phyloP scores from a whole-genome alignment of 2,329 filamentous ascomycete species.

The Trichoderma pleuroti region DNA sequence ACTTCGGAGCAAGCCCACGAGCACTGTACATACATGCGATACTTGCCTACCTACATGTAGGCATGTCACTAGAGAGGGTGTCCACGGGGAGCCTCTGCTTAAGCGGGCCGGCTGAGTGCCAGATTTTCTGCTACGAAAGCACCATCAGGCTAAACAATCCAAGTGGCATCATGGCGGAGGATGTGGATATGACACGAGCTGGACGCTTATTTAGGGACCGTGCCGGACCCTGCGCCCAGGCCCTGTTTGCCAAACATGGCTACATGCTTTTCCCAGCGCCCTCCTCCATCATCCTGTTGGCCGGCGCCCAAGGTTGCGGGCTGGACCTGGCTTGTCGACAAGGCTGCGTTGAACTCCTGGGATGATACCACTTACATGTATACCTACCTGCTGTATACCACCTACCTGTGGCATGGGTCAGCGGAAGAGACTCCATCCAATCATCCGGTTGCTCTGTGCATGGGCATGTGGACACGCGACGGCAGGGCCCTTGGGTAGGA shows the following conservation, averaged over 20 bases:
- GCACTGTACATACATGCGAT: too few relatives aligned
- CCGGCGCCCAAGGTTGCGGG: not conserved
- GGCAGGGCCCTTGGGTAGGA: not conserved
- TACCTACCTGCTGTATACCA: not conserved
- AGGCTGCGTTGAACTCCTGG: constrained; percentile 4
- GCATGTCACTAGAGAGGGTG: constrained; percentile 11
- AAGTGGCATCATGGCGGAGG: constrained; percentile 20
- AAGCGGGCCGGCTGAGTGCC: constrained; percentile 18
- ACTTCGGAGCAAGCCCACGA: not conserved
- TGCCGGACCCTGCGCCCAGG: constrained; percentile 16
- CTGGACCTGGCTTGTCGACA: not conserved
- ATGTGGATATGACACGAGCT: constrained; percentile 16
- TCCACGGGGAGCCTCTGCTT: constrained; percentile 4
- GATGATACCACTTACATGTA: not conserved
- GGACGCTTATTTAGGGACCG: constrained; percentile 20
- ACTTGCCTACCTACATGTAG: not conserved
- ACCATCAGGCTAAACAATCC: constrained; percentile 17
- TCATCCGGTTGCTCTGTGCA: not conserved
- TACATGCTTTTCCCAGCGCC: not conserved
- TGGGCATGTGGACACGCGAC: constrained; percentile 2
- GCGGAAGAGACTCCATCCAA: constrained; percentile 4
- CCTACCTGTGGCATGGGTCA: not conserved
- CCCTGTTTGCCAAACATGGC: constrained; percentile 9
- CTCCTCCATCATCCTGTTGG: constrained; percentile 10
- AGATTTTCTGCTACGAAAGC: constrained; percentile 13